Percentiles rank a stretch among this genome's conserved stretches.
These are phyloP conservation scores for Venturia asperata DNA, from an alignment of 2,329 filamentous ascomycete genomes.

Conservation along the genomic window DNA sequence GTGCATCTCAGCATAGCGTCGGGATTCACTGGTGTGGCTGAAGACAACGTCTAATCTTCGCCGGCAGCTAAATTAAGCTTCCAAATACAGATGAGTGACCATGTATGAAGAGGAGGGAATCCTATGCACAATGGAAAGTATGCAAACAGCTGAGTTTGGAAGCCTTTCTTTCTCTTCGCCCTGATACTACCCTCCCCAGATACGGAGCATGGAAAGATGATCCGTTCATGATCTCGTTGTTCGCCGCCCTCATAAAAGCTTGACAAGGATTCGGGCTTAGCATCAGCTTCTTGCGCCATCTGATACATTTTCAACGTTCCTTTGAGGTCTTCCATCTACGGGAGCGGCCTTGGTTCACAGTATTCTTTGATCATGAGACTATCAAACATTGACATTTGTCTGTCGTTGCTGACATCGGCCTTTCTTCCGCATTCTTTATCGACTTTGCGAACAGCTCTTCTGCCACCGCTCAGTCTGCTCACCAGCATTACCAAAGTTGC, in stretches of 20 bases:
- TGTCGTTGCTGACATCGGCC: neutral
- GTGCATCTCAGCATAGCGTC: no score
- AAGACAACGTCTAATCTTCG: no score
- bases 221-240: neutral
- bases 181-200: neutral
- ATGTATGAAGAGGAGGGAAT: neutral
- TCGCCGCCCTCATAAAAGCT: neutral
- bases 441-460: neutral
- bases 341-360: neutral
- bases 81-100: neutral
- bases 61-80: no score
- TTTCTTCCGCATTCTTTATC: neutral
- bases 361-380: neutral
- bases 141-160: neutral
- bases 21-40: no score
- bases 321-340: neutral
- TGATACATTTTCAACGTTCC: neutral
- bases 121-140: neutral
- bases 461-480: neutral
- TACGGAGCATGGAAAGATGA: neutral
- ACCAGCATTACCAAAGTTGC: neutral
- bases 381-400: neutral
- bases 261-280: neutral
- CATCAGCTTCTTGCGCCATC: neutral
- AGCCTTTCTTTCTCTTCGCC: neutral